Conservation (phyloP, 495 filamentous ascomycete species). For the Podospora sp. region DNA sequence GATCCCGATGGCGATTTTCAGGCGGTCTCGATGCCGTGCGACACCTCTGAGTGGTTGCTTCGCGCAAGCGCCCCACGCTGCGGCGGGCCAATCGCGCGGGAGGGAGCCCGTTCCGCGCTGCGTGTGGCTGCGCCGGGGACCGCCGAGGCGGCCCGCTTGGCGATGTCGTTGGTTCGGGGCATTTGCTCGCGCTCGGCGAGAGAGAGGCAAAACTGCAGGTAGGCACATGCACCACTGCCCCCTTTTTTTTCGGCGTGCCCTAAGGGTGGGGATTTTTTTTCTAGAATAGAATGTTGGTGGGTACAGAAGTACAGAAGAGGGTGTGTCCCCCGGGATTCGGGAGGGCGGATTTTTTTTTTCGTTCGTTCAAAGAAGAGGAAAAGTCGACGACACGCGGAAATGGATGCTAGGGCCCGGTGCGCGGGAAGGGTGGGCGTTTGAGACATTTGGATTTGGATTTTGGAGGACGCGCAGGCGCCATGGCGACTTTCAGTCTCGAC, state of each 20-base stretch:
- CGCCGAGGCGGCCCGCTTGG: slow-evolving; percentile 9
- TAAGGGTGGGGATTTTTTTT: neutral
- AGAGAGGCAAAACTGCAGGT: neutral
- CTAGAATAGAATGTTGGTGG: slow-evolving; percentile 10
- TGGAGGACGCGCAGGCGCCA: neutral
- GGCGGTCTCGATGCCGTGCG: too few species aligned
- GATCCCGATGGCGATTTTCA: neutral
- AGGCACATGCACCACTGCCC: slow-evolving; percentile 12
- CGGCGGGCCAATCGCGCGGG: slow-evolving; percentile 21
- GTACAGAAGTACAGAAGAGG: too few species aligned
- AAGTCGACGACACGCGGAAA: neutral
- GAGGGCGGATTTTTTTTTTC: neutral
- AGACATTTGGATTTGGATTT: neutral
- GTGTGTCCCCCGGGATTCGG: slow-evolving; percentile 5
- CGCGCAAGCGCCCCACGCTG: slow-evolving; percentile 20
- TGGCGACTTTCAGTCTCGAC: slow-evolving; percentile 13
- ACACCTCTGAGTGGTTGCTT: neutral
- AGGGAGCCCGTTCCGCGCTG: slow-evolving; percentile 23
- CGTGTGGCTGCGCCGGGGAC: slow-evolving; percentile 19
- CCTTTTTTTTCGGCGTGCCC: neutral
- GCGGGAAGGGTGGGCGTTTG: neutral
- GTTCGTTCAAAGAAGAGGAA: neutral
- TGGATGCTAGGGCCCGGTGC: neutral
- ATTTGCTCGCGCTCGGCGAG: neutral
- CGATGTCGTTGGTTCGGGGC: neutral